Conservation (phyloP, 306 rosid species). For the Gastrolobium villosum region DNA sequence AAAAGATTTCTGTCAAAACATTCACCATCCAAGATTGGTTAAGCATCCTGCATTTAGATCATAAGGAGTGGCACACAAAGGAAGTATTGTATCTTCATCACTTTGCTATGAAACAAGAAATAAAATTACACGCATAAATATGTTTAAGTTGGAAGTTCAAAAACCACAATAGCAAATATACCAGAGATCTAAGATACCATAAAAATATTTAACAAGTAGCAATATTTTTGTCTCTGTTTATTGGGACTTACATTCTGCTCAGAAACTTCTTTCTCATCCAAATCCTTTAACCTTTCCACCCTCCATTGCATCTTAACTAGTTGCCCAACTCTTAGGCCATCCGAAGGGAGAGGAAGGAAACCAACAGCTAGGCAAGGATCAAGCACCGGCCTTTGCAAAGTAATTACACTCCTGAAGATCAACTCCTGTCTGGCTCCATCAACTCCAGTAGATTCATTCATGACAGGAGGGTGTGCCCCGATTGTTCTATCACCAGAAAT, state of each 20-base stretch:
- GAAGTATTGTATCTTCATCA: constrained; percentile 25
- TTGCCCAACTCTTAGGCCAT: constrained; percentile 89
- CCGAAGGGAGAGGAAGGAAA: constrained; percentile 95
- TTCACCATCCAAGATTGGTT: constrained; percentile 4
- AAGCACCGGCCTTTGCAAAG: constrained; percentile 95
- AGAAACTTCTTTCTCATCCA: constrained; percentile 61
- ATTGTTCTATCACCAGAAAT: constrained; percentile 81
- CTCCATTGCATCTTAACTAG: constrained; percentile 95
- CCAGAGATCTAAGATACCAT: constrained; percentile 23
- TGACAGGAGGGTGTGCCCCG: constrained; percentile 92
- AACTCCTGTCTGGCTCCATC: constrained; percentile 69
- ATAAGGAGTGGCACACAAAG: constrained; percentile 9
- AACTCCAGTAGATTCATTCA: constrained; percentile 55
- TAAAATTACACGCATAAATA: constrained; percentile 32
- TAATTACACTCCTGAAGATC: constrained; percentile 82
- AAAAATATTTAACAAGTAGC: constrained; percentile 13
- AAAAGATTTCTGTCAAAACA: not conserved
- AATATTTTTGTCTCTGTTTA: constrained; percentile 34
- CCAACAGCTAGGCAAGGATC: constrained; percentile 96
- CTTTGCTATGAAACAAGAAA: constrained; percentile 18
- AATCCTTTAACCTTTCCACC: constrained; percentile 87
- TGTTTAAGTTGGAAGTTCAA: constrained; percentile 9
- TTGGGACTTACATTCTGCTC: constrained; percentile 68
- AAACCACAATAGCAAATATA: constrained; percentile 13
- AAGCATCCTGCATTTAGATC: constrained; percentile 11